These are phyloP conservation scores for Aspergillus latus DNA, from an alignment of 2,329 filamentous ascomycete genomes.

Conservation along the genomic window DNA sequence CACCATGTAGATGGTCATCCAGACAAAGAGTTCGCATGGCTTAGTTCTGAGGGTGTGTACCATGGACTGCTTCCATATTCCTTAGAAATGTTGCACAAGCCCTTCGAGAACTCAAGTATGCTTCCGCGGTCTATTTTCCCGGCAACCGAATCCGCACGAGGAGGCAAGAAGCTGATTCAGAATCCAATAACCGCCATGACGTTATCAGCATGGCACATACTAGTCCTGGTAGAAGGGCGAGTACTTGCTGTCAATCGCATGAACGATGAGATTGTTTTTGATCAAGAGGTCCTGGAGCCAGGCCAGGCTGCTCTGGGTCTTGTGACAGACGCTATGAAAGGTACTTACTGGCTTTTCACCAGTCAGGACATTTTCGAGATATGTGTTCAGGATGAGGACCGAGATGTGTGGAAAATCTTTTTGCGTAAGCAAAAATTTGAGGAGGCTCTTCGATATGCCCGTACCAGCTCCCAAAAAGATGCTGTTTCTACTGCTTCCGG, in stretches of 20 bases:
- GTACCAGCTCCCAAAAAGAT: conserved; percentile 77
- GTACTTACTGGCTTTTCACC: conserved; percentile 97
- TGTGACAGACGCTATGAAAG: conserved; percentile 87
- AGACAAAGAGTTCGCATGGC: conserved; percentile 77
- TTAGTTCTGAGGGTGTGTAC: conserved; percentile 81
- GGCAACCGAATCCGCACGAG: conserved; percentile 63
- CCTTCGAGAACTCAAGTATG: conserved; percentile 78
- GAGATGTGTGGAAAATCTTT: conserved; percentile 95
- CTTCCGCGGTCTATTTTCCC: conserved; percentile 72
- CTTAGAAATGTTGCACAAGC: conserved; percentile 66
- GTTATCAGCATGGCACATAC: conserved; percentile 89
- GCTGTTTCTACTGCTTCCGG: conserved; percentile 88
- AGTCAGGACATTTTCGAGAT: conserved; percentile 90
- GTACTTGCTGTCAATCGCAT: conserved; percentile 84
- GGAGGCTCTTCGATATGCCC: conserved; percentile 79
- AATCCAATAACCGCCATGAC: conserved; percentile 77
- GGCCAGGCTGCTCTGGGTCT: conserved; percentile 80
- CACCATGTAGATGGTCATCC: conserved; percentile 54
- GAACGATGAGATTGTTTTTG: conserved; percentile 80
- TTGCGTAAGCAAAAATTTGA: conserved; percentile 85
- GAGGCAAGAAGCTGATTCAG: conserved; percentile 63
- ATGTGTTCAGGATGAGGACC: conserved; percentile 82
- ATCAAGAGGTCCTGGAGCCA: conserved; percentile 78
- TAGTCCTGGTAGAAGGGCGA: conserved; percentile 77
- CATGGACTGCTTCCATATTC: conserved; percentile 75